Evolutionary conservation across 352 stramenopile species (phyloP).

Genomic region (Pythium periplocum): DNA sequence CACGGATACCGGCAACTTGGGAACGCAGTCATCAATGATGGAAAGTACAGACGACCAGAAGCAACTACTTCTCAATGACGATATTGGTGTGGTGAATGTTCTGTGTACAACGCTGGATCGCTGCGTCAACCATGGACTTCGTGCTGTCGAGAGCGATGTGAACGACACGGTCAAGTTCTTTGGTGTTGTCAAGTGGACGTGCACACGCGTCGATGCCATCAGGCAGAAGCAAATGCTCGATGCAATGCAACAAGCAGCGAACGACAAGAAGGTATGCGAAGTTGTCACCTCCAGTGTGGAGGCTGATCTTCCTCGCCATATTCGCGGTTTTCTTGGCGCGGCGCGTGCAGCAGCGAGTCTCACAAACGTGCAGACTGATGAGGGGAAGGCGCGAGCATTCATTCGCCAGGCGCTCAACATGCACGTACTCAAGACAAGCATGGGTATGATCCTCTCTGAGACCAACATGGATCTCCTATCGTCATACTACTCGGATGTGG

Average conservation of each 20-base stretch:
- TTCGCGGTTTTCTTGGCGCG: conserved; percentile 63
- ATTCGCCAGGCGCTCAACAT: conserved; percentile 80
- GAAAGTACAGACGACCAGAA: conserved; percentile 69
- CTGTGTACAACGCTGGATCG: conserved; percentile 70
- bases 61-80: conserved; percentile 64
- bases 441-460: conserved; percentile 65
- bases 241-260: conserved; percentile 44
- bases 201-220: conserved; percentile 68
- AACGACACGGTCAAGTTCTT: conserved; percentile 82
- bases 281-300: conserved; percentile 71
- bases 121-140: conserved; percentile 63
- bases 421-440: conserved; percentile 62
- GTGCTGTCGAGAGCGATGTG: conserved; percentile 45
- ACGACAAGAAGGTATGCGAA: conserved; percentile 38
- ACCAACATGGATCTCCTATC: conserved; percentile 71
- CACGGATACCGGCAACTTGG: not conserved
- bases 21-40: conserved; percentile 44
- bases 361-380: conserved; percentile 60
- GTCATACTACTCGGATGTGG: conserved; percentile 77
- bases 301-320: conserved; percentile 55
- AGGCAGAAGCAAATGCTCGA: conserved; percentile 62
- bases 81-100: conserved; percentile 58
- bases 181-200: conserved; percentile 82
- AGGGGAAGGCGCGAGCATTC: conserved; percentile 76
- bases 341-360: conserved; percentile 52